Conservation (phyloP, 331 rosid species). For the Pyrus hybrid region DNA sequence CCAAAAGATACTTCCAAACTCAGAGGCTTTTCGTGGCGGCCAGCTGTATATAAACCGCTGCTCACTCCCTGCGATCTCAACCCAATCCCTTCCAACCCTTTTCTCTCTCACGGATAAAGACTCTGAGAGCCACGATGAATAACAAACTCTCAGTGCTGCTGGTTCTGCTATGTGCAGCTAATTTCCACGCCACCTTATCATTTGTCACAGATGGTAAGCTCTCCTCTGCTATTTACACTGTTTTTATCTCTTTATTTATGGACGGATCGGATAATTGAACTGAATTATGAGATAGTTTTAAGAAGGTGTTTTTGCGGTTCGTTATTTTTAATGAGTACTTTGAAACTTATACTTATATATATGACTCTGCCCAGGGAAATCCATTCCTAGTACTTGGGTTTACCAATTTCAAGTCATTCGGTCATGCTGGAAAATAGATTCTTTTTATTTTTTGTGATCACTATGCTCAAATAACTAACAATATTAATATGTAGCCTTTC, state of each 20-base stretch:
- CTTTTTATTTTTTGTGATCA: no score
- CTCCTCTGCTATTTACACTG: neutral
- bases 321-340: no score
- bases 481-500: no score
- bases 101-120: neutral
- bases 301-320: no score
- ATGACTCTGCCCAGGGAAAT: no score
- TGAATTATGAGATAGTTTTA: no score
- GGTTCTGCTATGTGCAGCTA: slow-evolving; percentile 31
- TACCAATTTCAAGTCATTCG: no score
- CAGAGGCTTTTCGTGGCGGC: slow-evolving; percentile 20
- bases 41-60: slow-evolving; percentile 33
- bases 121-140: slow-evolving; percentile 22
- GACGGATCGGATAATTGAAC: no score
- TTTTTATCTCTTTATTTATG: no score
- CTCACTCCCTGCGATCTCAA: neutral
- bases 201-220: slow-evolving; percentile 32
- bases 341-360: no score
- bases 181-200: slow-evolving; percentile 27
- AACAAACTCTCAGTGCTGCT: slow-evolving; percentile 25
- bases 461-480: no score
- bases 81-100: neutral
- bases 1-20: neutral
- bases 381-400: no score
- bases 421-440: neutral